phyloP scores from a whole-genome alignment of 1,284 basidiomycete genomes.

The Boletus nobilissimus region DNA sequence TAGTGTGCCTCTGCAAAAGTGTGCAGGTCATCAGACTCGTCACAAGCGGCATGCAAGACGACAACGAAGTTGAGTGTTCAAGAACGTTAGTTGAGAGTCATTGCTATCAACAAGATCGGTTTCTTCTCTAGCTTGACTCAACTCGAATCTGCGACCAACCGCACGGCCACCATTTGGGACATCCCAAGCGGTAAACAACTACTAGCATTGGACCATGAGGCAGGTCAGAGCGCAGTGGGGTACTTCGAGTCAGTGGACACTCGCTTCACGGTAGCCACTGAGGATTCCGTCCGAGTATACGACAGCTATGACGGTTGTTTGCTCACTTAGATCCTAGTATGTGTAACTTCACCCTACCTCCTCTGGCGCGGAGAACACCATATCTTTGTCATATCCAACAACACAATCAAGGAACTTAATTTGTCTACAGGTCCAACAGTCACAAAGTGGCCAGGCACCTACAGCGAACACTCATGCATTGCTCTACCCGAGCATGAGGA shows the following conservation, averaged over 20 bases:
- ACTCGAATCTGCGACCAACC: neutral
- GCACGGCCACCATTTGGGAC: neutral
- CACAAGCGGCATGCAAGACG: too few relatives aligned
- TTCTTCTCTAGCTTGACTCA: neutral
- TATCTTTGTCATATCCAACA: neutral
- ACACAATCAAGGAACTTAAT: too few relatives aligned
- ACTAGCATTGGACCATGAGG: neutral
- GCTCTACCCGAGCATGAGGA: neutral
- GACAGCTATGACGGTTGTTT: neutral
- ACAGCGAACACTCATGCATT: neutral
- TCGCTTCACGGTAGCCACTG: neutral
- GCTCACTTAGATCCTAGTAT: neutral
- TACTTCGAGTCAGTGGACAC: neutral
- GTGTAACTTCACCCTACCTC: neutral
- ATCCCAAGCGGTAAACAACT: neutral
- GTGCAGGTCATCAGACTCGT: too few relatives aligned
- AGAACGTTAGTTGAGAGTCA: too few relatives aligned
- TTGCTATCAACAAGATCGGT: neutral
- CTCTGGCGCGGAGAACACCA: neutral
- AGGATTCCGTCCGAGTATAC: neutral
- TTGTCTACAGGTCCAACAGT: too few relatives aligned
- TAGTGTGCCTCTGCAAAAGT: too few relatives aligned
- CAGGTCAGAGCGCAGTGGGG: neutral
- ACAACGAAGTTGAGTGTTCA: too few relatives aligned
- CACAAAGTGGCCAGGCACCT: neutral